Base-by-base conservation (phyloP, 345 rosid species). In the Salix caprea region DNA sequence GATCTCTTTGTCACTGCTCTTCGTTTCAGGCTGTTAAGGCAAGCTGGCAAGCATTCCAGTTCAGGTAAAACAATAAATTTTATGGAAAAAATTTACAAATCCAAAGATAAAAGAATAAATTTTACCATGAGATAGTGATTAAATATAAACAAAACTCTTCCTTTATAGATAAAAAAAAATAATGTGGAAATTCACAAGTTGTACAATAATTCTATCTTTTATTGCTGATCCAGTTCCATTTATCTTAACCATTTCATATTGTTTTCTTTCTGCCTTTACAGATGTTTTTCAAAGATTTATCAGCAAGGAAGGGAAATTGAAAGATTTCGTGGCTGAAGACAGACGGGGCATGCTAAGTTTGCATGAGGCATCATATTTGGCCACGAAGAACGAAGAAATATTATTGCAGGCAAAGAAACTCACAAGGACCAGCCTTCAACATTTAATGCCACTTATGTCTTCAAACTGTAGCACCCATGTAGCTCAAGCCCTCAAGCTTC, bases 1-100 rank as follows among this genome's bases (percentile, higher is more conserved):
- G 46, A 76, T 76, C 71, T 81, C 3, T 54, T 60, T 69, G 67
- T 58, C 69, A 68, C 68, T 68, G 79, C 83, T 7, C 80, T 69
- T 73, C 75, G 77, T 64, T 81, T 81, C 65, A 70, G 83, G 18
- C 48, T 81, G 77, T 74, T 76, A 23, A 58, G 83, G 48, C 80
- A 81, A 4, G 73, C 68, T 68, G 74, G 77, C 50, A 39, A 44
- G 37, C 74, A 74, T 4, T 32, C 58, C 37, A 18, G 6, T 54
- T 12, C 80, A 6, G 83, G 83, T 76, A 72, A 2, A 50, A 21
- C 23, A 32, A 32, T 32, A 32, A 32, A 32, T 32, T 32, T 32
- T 32, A 32, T 32, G 34, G 4, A 32, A 32, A 32, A 32, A 32
- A 32, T 32, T 32, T 32, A 32, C 34, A 32, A 32, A 32, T 30